A percentile compares a stretch with the other conserved stretches of the same genome.
Evolutionary conservation across 1,284 basidiomycete species (phyloP).

Genomic region (Ceratobasidium sp.): DNA sequence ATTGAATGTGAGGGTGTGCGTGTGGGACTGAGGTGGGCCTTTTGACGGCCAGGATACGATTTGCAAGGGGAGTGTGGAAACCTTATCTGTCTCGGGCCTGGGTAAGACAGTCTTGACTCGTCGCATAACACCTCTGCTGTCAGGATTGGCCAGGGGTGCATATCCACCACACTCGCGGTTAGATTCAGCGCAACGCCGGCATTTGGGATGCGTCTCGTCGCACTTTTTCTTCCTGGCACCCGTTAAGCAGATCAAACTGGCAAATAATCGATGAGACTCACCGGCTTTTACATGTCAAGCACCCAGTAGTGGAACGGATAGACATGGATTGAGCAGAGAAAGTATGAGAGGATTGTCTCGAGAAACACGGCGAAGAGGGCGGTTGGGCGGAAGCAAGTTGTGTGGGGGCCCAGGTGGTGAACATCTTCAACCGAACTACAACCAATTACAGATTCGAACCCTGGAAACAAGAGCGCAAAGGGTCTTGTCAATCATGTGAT

Average conservation of each 20-base stretch:
- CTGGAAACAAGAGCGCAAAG: too few species aligned
- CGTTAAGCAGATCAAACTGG: background rate
- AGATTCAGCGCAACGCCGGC: background rate
- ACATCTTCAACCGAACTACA: too few species aligned
- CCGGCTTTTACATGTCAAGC: constrained; percentile 3
- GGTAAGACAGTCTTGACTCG: background rate
- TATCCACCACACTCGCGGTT: constrained; percentile 10
- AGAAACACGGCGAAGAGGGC: too few species aligned
- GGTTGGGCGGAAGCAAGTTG: too few species aligned
- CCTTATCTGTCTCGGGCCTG: too few species aligned
- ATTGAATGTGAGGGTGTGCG: too few species aligned
- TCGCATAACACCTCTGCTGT: background rate
- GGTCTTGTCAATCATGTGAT: too few species aligned
- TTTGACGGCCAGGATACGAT: background rate
- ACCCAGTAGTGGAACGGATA: too few species aligned
- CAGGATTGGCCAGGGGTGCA: background rate
- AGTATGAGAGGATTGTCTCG: too few species aligned
- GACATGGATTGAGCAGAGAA: too few species aligned
- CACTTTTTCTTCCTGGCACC: constrained; percentile 8
- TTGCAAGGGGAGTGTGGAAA: background rate
- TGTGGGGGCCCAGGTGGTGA: too few species aligned
- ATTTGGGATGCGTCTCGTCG: constrained; percentile 7
- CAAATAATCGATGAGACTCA: background rate
- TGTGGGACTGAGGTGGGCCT: background rate
- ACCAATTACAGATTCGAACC: too few species aligned